A percentile compares a stretch with the other conserved stretches of the same genome.
phyloP scores from a whole-genome alignment of 2,329 filamentous ascomycete genomes.

The Xylaria sp. region DNA sequence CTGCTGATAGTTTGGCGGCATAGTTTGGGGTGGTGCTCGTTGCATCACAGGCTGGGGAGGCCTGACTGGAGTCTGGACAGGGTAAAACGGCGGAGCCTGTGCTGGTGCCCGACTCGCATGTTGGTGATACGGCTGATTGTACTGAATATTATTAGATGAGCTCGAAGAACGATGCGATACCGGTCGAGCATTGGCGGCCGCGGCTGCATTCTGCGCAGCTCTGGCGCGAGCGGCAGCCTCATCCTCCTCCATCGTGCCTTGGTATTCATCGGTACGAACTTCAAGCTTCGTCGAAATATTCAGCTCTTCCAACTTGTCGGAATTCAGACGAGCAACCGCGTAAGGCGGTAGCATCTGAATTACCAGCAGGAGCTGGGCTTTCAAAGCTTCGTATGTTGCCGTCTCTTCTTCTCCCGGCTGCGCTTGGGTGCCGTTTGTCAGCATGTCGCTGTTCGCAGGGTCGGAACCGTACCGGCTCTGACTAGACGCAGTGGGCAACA shows the following conservation, averaged over 20 bases:
- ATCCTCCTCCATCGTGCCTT: constrained; percentile 79
- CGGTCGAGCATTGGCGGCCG: constrained; percentile 36
- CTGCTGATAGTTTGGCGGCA: constrained; percentile 35
- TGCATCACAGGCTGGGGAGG: constrained; percentile 37
- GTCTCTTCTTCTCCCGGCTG: constrained; percentile 61
- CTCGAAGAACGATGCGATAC: constrained; percentile 34
- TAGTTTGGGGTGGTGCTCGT: constrained; percentile 38
- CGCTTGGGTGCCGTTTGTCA: constrained; percentile 59
- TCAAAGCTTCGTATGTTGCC: constrained; percentile 65
- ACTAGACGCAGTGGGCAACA: constrained; percentile 53
- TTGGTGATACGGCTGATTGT: constrained; percentile 43
- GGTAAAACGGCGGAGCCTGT: constrained; percentile 41
- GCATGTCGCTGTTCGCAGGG: constrained; percentile 61
- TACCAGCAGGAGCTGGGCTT: constrained; percentile 67
- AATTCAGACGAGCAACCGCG: constrained; percentile 78
- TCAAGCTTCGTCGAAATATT: constrained; percentile 75
- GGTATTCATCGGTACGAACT: constrained; percentile 66
- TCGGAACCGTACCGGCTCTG: constrained; percentile 56
- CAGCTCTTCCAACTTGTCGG: constrained; percentile 76
- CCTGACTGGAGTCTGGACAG: constrained; percentile 37
- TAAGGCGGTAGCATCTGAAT: constrained; percentile 75
- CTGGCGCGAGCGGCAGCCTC: constrained; percentile 55
- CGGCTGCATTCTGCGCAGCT: constrained; percentile 33
- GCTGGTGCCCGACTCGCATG: constrained; percentile 42
- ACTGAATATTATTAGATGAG: constrained; percentile 42